Conservation (phyloP, 2,329 filamentous ascomycete species). For the Diaporthe velutina region DNA sequence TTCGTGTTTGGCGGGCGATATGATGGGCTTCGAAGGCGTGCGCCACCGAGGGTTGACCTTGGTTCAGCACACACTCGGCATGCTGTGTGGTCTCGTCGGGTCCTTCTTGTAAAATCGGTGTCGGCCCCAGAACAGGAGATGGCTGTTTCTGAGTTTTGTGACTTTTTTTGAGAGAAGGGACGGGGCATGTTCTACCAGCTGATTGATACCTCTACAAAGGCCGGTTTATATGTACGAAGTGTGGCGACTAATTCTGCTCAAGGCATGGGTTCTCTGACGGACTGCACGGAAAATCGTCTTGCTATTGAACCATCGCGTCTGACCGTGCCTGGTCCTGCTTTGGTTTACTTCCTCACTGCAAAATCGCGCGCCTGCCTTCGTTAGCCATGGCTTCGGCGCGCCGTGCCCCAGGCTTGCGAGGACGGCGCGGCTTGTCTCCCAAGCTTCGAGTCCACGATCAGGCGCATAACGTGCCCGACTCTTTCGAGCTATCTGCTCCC, state of each 20-base stretch:
- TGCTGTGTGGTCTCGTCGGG: background rate
- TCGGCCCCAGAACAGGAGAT: background rate
- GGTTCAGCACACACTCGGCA: no score
- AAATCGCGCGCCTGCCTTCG: background rate
- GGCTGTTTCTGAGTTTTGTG: background rate
- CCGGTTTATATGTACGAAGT: background rate
- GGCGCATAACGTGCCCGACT: background rate
- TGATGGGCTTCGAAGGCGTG: background rate
- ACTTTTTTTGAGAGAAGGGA: background rate
- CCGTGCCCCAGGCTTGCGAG: no score
- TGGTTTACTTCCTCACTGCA: background rate
- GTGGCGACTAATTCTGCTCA: background rate
- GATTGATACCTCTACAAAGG: background rate
- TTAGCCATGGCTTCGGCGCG: background rate
- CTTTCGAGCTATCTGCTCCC: background rate
- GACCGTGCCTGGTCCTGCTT: background rate
- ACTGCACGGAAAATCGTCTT: background rate
- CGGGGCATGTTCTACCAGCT: background rate
- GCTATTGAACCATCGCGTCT: background rate
- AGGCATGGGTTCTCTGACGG: background rate
- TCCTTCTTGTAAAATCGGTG: background rate
- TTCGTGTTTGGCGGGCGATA: background rate
- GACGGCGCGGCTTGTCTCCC: no score
- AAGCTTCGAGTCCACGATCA: background rate
- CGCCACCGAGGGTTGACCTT: no score